Evolutionary conservation across 108 stramenopile species (phyloP), one percentile per base, ranked within the genome.

Genomic region (Mediolabrus comicus): DNA sequence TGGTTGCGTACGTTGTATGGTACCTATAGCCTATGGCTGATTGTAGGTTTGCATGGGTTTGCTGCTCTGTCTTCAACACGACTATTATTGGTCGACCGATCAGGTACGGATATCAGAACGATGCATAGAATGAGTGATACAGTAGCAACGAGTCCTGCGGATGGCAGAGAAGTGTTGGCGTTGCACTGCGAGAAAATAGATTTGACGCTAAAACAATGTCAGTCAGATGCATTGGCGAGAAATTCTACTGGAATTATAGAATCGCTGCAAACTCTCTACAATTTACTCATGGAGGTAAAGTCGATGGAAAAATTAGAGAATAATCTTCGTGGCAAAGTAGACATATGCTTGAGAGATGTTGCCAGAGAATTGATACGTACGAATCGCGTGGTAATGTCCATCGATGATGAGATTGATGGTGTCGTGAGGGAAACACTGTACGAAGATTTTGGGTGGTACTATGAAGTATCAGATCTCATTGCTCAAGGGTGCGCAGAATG

Each of bases 331-430:
- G 9, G 46, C 46, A 49, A n/a, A 22, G 46, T 49, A 8, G 19
- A 49, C 19, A 49, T 49, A 3, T 7, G 3, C 32, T 26, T 62
- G 51, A 57, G 56, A 55, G 3, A 68, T 59, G 38, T 62, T 38
- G 57, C 59, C 57, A 43, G 62, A 28, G 33, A 61, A 22, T 65
- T 62, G 53, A 72, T 72, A 24, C 0, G 54, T 27, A 53, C 71
- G 59, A 36, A 79, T 55, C 69, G 77, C 46, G 70, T 66, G 30
- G 57, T 79, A 49, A 16, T 53, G 33, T 71, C 69, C 27, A 49
- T 79, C 26, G 77, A 71, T 54, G 70, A 67, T 14, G 77, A 79
- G 59, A 60, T 79, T n/a, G 46, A 61, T 31, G 77, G 77, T n/a
- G 57, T 31, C 10, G 22, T 28, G 26, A 49, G 6, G 25, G 4